Percentiles rank a stretch among this genome's conserved stretches.
phyloP scores from a whole-genome alignment of 2,329 filamentous ascomycete genomes.

The Thelonectria rubi region DNA sequence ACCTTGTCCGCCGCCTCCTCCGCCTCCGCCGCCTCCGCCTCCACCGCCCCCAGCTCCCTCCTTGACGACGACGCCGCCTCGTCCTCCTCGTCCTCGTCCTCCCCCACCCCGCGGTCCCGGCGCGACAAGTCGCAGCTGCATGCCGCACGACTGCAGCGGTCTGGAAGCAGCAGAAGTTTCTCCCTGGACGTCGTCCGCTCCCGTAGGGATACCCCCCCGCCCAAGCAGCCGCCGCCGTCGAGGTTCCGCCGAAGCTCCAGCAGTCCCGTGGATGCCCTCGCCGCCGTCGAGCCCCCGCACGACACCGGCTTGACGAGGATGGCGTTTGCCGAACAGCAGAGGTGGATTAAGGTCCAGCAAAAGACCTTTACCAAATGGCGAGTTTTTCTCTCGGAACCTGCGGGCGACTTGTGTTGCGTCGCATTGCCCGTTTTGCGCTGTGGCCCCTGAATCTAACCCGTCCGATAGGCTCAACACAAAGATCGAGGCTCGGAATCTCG shows the following conservation, averaged over 20 bases:
- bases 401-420: not conserved
- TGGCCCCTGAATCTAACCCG: slow-evolving; percentile 3
- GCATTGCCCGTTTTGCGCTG: slow-evolving; percentile 12
- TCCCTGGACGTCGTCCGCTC: slow-evolving; percentile 33
- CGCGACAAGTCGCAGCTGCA: slow-evolving; percentile 60
- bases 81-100: slow-evolving; percentile 15
- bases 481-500: slow-evolving; percentile 78
- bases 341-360: slow-evolving; percentile 85
- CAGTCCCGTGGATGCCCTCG: slow-evolving; percentile 54
- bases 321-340: slow-evolving; percentile 71
- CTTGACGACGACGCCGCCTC: slow-evolving; percentile 30
- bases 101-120: slow-evolving; percentile 50
- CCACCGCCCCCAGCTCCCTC: slow-evolving; percentile 37
- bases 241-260: slow-evolving; percentile 48
- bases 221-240: slow-evolving; percentile 24
- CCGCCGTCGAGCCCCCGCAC: slow-evolving; percentile 58
- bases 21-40: slow-evolving; percentile 32
- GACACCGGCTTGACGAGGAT: slow-evolving; percentile 65
- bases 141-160: slow-evolving; percentile 58
- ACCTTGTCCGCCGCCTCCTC: slow-evolving; percentile 27
- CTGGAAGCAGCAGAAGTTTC: slow-evolving; percentile 49
- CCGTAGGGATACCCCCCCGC: slow-evolving; percentile 35
- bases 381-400: slow-evolving; percentile 4
- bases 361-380: slow-evolving; percentile 99
- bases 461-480: slow-evolving; percentile 89